Evolutionary conservation across 2,329 filamentous ascomycete genomes (phyloP), one percentile per base, ranked within the genome.

Genomic region (Aspergillus clavatus): DNA sequence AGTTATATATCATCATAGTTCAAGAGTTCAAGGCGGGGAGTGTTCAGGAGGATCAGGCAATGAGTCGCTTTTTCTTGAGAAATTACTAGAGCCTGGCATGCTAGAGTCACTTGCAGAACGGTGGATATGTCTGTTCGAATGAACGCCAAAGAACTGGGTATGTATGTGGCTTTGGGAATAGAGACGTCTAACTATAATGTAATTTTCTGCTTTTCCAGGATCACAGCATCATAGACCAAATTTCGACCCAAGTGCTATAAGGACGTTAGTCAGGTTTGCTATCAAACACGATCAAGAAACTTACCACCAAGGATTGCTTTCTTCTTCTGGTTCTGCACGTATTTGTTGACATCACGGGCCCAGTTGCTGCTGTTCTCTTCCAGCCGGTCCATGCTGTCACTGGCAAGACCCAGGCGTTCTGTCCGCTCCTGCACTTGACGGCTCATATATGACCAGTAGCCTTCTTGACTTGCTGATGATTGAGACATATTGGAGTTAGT

Each of bases 381-480:
- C 48, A 96, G 70, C 51, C 80, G 82, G 51, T 95, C 86, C 82
- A 97, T 89, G 38, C 76, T 83, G 59, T 97, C 91, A 2, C 84
- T 86, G 68, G 91, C 84, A 4, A 94, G 73, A 36, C 84, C 86
- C 46, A 98, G 72, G 60, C 84, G 89, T 70, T 97, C 89, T 0
- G 93, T 95, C 40, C 93, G 74, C 69, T 97, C 90, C 57, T 94
- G 89, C 37, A 98, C 69, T 65, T 95, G 88, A 27, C 90, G 78
- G 7, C 86, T 83, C 68, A 97, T 82, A 62, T 94, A 97, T 35
- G 89, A 83, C 58, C 78, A 81, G 60, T 84, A 84, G 7, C 80
- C 77, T 54, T 83, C 79, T 28, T 94, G 83, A 47, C 79, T 72
- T 48, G 68, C 63, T 50, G 52, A 48, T 3, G 55, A 47, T 11